Base-by-base conservation (phyloP, 352 stramenopile species). In the Phytopythium vexans region DNA sequence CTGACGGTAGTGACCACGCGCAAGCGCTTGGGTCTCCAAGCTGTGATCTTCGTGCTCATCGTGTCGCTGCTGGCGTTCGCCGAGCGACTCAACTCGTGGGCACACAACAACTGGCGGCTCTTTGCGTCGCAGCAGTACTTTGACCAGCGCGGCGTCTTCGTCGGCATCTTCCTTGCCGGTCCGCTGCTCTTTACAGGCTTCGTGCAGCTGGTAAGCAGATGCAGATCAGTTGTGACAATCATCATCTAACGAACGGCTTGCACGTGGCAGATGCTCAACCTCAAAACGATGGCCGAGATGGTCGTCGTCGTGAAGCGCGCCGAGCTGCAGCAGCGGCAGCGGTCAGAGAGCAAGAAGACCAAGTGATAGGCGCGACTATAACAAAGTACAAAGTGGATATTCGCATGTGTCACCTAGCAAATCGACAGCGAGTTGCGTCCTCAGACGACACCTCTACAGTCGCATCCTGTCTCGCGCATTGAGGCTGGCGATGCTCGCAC, bases 121-220 rank as follows among this genome's bases (percentile, higher is more conserved):
- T 54, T 95, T 15, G 79, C 81, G 16, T 88, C 85, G 42, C 85
- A 95, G 50, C 68, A 88, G 41, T 95, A 95, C 65, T 95, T 95
- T 57, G 85, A 93, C 49, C 50, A 71, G 41, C 68, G 74, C 15
- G 85, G 85, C 1, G 74, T 95, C 11, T 95, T 95, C 61, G 88
- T 93, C 58, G 77, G 73, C 31, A 86, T 92, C 57, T 90, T 95
- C 60, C 89, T 88, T 57, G 81, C 78, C 2, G 82, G 66, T 5
- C 85, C 85, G 11, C 56, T 95, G 52, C 72, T 95, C 16, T 70
- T 64, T n/a, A 62, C 79, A 9, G 81, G 81, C 4, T 91, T 95
- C 58, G 77, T 91, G 56, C 83, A 93, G 60, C 41, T 93, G 62
- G 75, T 92, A 41, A 52, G 60, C 40, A 12, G 1, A 6, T 15